Evolutionary conservation across 768 basidiomycete genomes (phyloP).

Genomic region (Cyathus striatus): DNA sequence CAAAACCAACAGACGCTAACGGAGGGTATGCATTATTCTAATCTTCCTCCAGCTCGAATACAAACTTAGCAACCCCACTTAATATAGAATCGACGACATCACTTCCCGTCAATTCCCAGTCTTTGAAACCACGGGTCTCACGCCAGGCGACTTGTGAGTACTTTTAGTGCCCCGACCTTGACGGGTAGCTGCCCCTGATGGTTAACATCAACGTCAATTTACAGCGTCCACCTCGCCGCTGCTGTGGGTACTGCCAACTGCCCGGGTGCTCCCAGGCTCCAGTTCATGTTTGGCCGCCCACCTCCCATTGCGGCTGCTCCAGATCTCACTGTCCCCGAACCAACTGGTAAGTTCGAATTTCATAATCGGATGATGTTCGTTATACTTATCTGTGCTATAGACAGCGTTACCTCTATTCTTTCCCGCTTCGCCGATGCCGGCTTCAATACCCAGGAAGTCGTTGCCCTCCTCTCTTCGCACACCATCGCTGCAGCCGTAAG

Average conservation of each 20-base stretch:
- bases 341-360: conserved; percentile 4
- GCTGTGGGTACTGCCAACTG: conserved; percentile 26
- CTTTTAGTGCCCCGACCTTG: too few species aligned
- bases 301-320: conserved; percentile 13
- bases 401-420: conserved; percentile 17
- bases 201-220: neutral
- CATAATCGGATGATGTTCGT: neutral
- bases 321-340: conserved; percentile 15
- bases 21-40: conserved; percentile 3
- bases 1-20: conserved; percentile 10
- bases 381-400: neutral
- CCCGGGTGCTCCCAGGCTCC: conserved; percentile 25
- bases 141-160: conserved; percentile 18
- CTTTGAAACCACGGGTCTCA: conserved; percentile 9
- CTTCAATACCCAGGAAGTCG: conserved; percentile 14
- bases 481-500: conserved; percentile 15
- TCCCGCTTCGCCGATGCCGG: conserved; percentile 19
- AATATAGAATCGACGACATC: conserved; percentile 10
- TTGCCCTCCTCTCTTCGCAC: conserved; percentile 18
- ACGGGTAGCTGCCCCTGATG: too few species aligned
- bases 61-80: too few species aligned
- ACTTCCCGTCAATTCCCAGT: conserved; percentile 9
- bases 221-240: conserved; percentile 16
- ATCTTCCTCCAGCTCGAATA: too few species aligned
- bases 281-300: conserved; percentile 23